Evolutionary conservation across 148 eudicot genomes (phyloP).

Genomic region (Mesembryanthemum crystallinum): DNA sequence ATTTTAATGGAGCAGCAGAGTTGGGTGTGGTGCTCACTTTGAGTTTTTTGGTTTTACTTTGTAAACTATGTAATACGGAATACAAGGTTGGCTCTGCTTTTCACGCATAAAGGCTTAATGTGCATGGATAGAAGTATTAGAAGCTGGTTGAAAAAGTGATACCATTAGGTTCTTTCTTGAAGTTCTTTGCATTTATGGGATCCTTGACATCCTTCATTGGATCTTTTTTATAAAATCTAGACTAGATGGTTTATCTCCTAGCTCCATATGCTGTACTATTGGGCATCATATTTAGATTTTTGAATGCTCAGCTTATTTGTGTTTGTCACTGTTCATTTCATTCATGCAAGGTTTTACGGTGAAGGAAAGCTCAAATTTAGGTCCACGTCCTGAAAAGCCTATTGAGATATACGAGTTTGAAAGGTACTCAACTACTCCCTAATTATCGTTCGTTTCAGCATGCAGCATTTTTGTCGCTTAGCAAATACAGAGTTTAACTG

Average conservation of each 20-base stretch:
- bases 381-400: slow-evolving; percentile 92
- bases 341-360: slow-evolving; percentile 58
- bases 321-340: neutral
- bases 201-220: neutral
- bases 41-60: neutral
- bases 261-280: neutral
- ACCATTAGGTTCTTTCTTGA: neutral
- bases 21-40: neutral
- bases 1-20: neutral
- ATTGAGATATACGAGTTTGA: slow-evolving; percentile 97
- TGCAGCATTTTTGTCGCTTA: slow-evolving; percentile 12
- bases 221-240: neutral
- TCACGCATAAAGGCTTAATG: neutral
- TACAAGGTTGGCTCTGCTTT: neutral
- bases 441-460: neutral
- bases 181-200: neutral
- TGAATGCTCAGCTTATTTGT: neutral
- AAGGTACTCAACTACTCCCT: slow-evolving; percentile 40
- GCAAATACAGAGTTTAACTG: neutral
- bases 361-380: slow-evolving; percentile 80
- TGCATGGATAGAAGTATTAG: neutral
- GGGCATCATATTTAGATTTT: neutral
- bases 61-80: neutral
- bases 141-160: neutral
- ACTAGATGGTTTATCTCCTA: neutral